Percentiles rank a stretch among this genome's conserved stretches.
Conservation (phyloP, 139 green algal species). For the Chlorella sorokiniana region DNA sequence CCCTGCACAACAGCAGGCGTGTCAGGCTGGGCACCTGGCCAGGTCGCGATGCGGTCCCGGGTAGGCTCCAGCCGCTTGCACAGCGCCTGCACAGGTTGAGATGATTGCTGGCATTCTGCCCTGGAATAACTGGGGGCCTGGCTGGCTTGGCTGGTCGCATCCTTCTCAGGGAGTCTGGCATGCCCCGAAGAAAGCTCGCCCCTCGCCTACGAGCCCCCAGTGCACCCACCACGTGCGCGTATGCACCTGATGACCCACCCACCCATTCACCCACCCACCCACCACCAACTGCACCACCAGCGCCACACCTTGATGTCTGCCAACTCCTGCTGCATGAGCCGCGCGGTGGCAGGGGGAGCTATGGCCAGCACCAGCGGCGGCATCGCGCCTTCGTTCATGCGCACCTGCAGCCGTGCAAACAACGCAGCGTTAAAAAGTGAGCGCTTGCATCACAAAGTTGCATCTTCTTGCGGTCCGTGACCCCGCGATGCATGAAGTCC, state of each 20-base stretch:
- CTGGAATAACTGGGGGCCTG: too few relatives aligned
- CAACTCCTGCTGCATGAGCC: slow-evolving; percentile 24
- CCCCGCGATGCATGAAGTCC: too few relatives aligned
- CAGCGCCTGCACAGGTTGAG: slow-evolving; percentile 6
- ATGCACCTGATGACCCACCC: not conserved
- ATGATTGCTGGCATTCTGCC: too few relatives aligned
- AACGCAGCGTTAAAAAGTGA: too few relatives aligned
- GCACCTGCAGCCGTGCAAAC: too few relatives aligned
- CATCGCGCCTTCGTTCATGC: slow-evolving; percentile 49
- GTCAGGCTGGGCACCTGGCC: slow-evolving; percentile 5
- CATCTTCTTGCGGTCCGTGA: too few relatives aligned
- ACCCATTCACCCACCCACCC: not conserved
- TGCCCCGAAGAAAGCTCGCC: not conserved
- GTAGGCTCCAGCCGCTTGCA: slow-evolving; percentile 19
- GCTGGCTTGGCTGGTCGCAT: too few relatives aligned
- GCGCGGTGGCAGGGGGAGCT: slow-evolving; percentile 7
- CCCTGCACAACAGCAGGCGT: not conserved
- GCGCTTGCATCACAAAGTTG: too few relatives aligned
- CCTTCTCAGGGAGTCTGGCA: too few relatives aligned
- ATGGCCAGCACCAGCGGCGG: slow-evolving; percentile 47
- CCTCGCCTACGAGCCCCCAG: not conserved
- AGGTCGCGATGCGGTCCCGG: slow-evolving; percentile 1
- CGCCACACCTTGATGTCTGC: slow-evolving; percentile 26
- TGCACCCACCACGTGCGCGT: not conserved
- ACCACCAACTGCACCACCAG: not conserved